A percentile compares a stretch with the other conserved stretches of the same genome.
phyloP scores from a whole-genome alignment of 768 basidiomycete genomes.

The Suillus discolor region DNA sequence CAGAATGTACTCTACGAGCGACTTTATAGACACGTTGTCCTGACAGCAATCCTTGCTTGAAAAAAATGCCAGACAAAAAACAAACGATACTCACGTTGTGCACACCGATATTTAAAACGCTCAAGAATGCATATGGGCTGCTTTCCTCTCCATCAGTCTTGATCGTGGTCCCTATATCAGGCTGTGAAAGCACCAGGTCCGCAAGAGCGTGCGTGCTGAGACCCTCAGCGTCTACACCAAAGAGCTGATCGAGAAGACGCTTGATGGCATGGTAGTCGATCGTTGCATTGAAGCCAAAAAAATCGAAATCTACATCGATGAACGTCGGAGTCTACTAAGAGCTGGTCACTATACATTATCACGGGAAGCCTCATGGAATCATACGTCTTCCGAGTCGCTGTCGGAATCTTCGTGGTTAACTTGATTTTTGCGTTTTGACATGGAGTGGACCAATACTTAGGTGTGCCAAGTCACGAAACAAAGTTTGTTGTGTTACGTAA shows the following conservation, averaged over 20 bases:
- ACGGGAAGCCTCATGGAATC: constrained; percentile 34
- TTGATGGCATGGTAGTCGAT: constrained; percentile 89
- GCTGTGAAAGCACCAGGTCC: constrained; percentile 76
- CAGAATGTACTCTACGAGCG: constrained; percentile 71
- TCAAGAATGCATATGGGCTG: constrained; percentile 89
- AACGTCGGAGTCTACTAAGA: constrained; percentile 19
- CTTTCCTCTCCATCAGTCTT: constrained; percentile 68
- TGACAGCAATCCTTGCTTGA: constrained; percentile 28
- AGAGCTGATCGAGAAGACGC: constrained; percentile 68
- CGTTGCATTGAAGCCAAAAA: constrained; percentile 81
- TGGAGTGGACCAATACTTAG: not conserved
- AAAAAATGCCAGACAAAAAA: constrained; percentile 2
- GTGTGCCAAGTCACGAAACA: not conserved
- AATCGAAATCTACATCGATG: constrained; percentile 66
- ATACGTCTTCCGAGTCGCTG: constrained; percentile 42
- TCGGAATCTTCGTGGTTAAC: constrained; percentile 36
- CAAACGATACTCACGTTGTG: constrained; percentile 52
- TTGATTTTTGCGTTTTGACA: constrained; percentile 59
- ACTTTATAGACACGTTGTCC: constrained; percentile 72
- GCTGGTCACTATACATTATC: constrained; percentile 1
- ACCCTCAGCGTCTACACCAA: constrained; percentile 69
- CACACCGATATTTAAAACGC: constrained; percentile 75
- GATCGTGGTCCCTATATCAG: constrained; percentile 82
- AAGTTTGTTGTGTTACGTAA: constrained; percentile 1
- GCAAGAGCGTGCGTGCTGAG: constrained; percentile 75